These are phyloP conservation scores for Lentinula guzmanii DNA, from an alignment of 768 basidiomycete species.

Conservation along the genomic window DNA sequence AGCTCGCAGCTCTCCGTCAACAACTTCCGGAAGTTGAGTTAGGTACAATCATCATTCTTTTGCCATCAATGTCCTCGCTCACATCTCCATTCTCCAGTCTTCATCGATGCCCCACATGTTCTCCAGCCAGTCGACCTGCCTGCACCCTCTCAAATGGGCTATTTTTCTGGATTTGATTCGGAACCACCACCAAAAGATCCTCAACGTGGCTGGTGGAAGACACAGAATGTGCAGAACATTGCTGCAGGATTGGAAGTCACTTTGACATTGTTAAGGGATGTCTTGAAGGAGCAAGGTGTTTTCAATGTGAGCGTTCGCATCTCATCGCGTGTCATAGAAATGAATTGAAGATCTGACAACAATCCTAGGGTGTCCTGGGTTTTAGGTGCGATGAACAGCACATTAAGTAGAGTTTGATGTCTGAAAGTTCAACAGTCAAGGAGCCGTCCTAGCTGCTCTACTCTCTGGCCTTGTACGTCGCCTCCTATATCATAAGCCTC, in stretches of 20 bases:
- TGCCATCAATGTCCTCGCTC: not conserved
- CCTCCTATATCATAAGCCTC: not conserved
- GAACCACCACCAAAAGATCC: constrained; percentile 41
- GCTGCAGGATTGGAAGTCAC: constrained; percentile 55
- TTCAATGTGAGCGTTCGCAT: constrained; percentile 53
- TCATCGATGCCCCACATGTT: constrained; percentile 65
- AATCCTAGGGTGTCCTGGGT: constrained; percentile 64
- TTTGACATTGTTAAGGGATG: constrained; percentile 45
- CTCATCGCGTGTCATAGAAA: constrained; percentile 7
- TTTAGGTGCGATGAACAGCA: constrained; percentile 48
- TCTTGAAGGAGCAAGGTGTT: constrained; percentile 44
- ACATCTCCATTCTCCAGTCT: constrained; percentile 39
- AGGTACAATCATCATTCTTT: not conserved
- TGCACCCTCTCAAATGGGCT: constrained; percentile 23
- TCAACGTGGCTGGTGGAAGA: constrained; percentile 70
- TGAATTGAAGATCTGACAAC: not conserved
- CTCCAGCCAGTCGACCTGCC: constrained; percentile 59
- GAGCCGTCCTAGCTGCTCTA: constrained; percentile 69
- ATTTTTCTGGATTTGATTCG: constrained; percentile 25
- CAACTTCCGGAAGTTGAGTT: not conserved
- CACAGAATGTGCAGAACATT: constrained; percentile 44
- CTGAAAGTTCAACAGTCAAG: constrained; percentile 44
- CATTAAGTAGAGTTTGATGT: not conserved
- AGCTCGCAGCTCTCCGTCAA: constrained; percentile 1
- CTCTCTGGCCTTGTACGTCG: constrained; percentile 55